Conservation (phyloP, 2,329 filamentous ascomycete species). For the Bimuria novae-zelandiae region DNA sequence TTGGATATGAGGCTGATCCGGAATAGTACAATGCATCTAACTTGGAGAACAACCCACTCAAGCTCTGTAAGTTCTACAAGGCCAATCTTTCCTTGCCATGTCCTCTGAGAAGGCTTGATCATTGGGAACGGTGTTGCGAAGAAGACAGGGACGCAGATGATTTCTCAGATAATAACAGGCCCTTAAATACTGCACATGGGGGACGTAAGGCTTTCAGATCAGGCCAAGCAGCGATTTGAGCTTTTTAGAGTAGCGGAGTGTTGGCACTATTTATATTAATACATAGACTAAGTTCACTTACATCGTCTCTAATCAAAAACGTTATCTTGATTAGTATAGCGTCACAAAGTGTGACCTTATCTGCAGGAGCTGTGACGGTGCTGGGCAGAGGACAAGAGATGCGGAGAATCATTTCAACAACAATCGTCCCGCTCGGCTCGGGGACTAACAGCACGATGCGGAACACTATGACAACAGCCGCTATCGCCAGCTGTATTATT, state of each 20-base stretch:
- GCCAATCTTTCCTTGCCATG: conserved; percentile 1
- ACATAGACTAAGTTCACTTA: background rate
- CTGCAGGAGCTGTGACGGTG: background rate
- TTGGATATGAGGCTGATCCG: conserved; percentile 9
- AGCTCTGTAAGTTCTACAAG: conserved; percentile 9
- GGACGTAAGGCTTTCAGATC: background rate
- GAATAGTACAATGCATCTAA: conserved; percentile 14
- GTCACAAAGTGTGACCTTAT: background rate
- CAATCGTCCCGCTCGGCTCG: too few species aligned
- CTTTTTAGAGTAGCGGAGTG: background rate
- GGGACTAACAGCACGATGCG: too few species aligned
- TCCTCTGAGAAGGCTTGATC: conserved; percentile 8
- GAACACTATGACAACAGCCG: background rate
- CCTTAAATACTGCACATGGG: background rate
- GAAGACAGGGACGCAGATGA: background rate
- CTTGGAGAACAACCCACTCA: conserved; percentile 13
- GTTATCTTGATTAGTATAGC: background rate
- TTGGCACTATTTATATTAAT: background rate
- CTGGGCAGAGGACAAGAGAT: background rate
- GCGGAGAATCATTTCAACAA: too few species aligned
- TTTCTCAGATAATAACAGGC: conserved; percentile 9
- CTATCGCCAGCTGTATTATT: background rate
- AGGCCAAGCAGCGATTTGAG: background rate
- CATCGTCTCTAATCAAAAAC: background rate
- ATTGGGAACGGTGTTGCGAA: conserved; percentile 6